Base-by-base conservation (phyloP, 2,329 filamentous ascomycete genomes). In the Furcasterigmium sp. region DNA sequence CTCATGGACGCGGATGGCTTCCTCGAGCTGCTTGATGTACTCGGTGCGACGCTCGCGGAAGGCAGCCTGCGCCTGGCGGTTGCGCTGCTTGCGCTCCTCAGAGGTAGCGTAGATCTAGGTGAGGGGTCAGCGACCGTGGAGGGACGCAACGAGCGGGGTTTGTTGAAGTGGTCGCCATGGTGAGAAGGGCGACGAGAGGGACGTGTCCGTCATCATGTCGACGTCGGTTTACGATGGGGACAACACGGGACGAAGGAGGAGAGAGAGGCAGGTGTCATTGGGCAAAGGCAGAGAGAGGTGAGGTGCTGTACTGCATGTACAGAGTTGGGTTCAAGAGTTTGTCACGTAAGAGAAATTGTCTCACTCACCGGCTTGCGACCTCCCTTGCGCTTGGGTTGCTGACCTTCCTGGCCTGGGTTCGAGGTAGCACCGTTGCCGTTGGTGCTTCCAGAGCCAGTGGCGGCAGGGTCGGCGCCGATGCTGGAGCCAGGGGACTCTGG, bases 11-110 rank as follows among this genome's bases (percentile, higher is more conserved):
- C 93, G 91, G 67, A 98, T 97, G 44, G 91, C 95, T 56, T 91
- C 89, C 69, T 98, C 93, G 20, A 98, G 79, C 66, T 98, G 93
- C 72, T 97, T 97, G 72, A 98, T 98, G 66, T 98, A 98, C 72
- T 98, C 93, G 43, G 91, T 97, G 46, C 93, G 84, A 53, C 93
- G 85, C 69, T 98, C 93, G 55, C 93, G 85, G 60, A 98, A 98
- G 45, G 93, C 93, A 43, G 93, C 93, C 69, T 98, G 93, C 38
- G 93, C 93, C 71, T 97, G 93, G 55, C 93, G 78, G 62, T 98
- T 98, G 52, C 93, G 82, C 69, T 97, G 93, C 72, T 98, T 97
- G 59, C 93, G 84, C 69, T 98, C 93, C 67, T 98, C 93, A 10
- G 93, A 97, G 28, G 93, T 98, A 43, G 93, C 93, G 76, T 98